Base-by-base conservation (phyloP, 164 flowering plant genomes). In the Houttuynia cordata region DNA sequence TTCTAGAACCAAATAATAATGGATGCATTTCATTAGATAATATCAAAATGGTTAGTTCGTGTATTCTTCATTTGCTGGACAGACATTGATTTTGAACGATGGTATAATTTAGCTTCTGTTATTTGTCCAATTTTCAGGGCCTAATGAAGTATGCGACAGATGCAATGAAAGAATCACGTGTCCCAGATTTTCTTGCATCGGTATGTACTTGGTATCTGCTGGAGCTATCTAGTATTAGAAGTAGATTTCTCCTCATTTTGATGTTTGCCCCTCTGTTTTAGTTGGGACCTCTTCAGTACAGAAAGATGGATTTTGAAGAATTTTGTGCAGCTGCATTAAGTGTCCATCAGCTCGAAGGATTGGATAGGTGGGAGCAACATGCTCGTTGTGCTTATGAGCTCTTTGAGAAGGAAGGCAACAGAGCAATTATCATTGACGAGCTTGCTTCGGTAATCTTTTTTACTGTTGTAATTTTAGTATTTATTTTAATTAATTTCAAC, bases 251-350 rank as follows among this genome's bases (percentile, higher is more conserved):
- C 4, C 6, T 20, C 25, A 13, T 40, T 9, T 45, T 42, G 14
- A 24, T 45, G 8, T 57, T 56, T 61, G 50, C 21, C 57, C 20
- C 60, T 60, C 21, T 30, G 39, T 66, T 69, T 59, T 86, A 91
- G 98, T 69, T 92, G 70, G 81, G 72, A 74, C 79, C 82, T 52
- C 93, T 92, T 65, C 96, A 87, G 53, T 92, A 81, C 73, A 80
- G 96, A 81, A 83, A 80, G 65, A 85, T 92, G 93, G 84, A 87
- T 71, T 89, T 87, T 73, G 98, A 84, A 71, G 98, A 92, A 69
- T 89, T 92, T 60, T 84, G 96, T 79, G 91, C 96, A 23, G 98
- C 96, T 56, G 81, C 97, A 30, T 56, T 86, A 51, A 92, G 88
- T 63, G 90, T 89, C 37, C 80, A 84, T 84, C 98, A 89, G 73